phyloP scores from a whole-genome alignment of 306 rosid genomes.

The Crataegus laevigata region DNA sequence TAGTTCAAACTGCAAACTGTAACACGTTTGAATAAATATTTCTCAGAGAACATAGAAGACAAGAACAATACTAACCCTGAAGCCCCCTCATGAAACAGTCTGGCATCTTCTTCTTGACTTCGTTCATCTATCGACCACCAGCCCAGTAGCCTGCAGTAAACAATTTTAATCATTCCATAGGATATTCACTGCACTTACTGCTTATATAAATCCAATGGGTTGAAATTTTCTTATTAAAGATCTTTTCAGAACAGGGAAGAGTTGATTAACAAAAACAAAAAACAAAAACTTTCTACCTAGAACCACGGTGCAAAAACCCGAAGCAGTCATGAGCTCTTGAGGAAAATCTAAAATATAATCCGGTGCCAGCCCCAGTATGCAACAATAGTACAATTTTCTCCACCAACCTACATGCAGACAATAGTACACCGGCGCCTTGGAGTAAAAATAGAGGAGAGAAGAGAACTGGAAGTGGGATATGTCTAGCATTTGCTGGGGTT shows the following conservation, averaged over 20 bases:
- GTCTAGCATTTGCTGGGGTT: slow-evolving; percentile 58
- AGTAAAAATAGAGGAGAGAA: slow-evolving; percentile 79
- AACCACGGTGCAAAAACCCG: slow-evolving; percentile 93
- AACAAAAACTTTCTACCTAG: slow-evolving; percentile 50
- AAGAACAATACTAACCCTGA: slow-evolving; percentile 43
- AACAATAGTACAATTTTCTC: slow-evolving; percentile 71
- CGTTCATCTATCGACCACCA: slow-evolving; percentile 99
- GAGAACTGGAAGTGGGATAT: slow-evolving; percentile 62
- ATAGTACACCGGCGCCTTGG: slow-evolving; percentile 76
- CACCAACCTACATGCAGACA: slow-evolving; percentile 61
- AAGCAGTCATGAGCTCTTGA: slow-evolving; percentile 72
- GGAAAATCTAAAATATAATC: slow-evolving; percentile 68
- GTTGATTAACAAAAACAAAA: background rate
- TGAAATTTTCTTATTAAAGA: slow-evolving; percentile 2
- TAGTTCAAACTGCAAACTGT: background rate
- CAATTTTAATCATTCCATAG: slow-evolving; percentile 5
- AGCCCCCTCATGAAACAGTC: slow-evolving; percentile 67
- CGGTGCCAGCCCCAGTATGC: slow-evolving; percentile 57
- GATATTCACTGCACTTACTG: slow-evolving; percentile 2
- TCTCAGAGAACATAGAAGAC: background rate
- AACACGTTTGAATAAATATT: background rate
- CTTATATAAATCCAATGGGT: slow-evolving; percentile 20
- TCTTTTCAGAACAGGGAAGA: background rate
- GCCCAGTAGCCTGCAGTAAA: slow-evolving; percentile 65
- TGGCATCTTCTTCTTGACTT: slow-evolving; percentile 89